Evolutionary conservation across 768 basidiomycete species (phyloP), one percentile per base, ranked within the genome.

Genomic region (Strobilomyces confusus): DNA sequence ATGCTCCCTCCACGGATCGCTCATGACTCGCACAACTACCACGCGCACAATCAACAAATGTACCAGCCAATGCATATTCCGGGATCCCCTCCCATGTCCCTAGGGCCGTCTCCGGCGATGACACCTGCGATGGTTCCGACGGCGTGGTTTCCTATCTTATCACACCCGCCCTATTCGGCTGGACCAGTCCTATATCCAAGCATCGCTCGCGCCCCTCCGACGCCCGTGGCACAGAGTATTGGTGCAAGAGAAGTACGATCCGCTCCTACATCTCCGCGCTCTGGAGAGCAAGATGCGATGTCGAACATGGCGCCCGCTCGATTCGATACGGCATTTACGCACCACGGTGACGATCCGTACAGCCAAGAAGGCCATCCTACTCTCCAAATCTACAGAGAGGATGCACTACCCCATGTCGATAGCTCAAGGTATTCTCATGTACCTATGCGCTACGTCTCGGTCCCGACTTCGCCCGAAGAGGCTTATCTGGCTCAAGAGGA

Each of bases 261-360:
- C 22, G 61, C 74, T 36, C 67, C 80, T 30, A 69, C 70, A 8
- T 74, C 78, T 1, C 80, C 79, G 1, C 71, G 70, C 42, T 70
- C 72, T 12, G 64, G 62, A 1, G 73, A 78, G 40, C 67, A 68
- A 25, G 72, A 73, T 33, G 59, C 75, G 29, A 80, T 77, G 63
- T 61, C 61, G 17, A 54, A 46, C 40, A 69, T 73, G 32, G 75
- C 76, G 37, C 75, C 80, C 15, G 74, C 75, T 23, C 75, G 75
- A 52, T 72, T 78, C 48, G 79, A 79, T 58, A 59, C 73, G 5
- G 17, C n/a, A 29, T 68, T 76, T 33, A 69, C 70, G 13, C 57
- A 56, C 15, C 58, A 62, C 14, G 45, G 58, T 32, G 64, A 62
- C 26, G 61, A 62, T 32, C 44, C 56, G 6, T 60, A 56, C 32